phyloP scores from a whole-genome alignment of 805 yeast species.

The Candida lessepsii region DNA sequence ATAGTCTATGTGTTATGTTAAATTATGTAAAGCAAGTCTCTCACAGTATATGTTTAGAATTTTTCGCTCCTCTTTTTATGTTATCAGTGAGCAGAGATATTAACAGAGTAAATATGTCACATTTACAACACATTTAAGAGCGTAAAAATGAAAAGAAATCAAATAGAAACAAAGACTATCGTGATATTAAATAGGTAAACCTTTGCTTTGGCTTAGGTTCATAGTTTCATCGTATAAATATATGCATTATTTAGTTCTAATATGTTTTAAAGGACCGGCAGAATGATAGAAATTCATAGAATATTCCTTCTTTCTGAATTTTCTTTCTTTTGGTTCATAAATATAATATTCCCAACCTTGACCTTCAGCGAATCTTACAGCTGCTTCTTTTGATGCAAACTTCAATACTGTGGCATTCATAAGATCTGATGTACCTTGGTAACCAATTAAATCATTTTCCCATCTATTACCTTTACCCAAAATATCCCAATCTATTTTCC shows the following conservation, averaged over 20 bases:
- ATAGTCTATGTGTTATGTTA: neutral
- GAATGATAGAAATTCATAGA: conserved; percentile 69
- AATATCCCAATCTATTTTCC: conserved; percentile 87
- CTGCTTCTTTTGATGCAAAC: conserved; percentile 74
- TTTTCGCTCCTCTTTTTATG: conserved; percentile 8
- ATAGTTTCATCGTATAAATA: neutral
- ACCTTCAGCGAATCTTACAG: conserved; percentile 73
- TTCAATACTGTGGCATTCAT: conserved; percentile 78
- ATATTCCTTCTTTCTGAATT: conserved; percentile 72
- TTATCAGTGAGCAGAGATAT: conserved; percentile 8
- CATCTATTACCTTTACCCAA: conserved; percentile 75
- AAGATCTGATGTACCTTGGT: conserved; percentile 75
- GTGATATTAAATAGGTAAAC: too few relatives aligned
- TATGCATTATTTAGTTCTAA: conserved; percentile 64
- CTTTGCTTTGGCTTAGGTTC: too few relatives aligned
- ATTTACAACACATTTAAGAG: too few relatives aligned
- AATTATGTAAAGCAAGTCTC: neutral
- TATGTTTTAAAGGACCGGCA: conserved; percentile 70
- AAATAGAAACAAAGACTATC: too few relatives aligned
- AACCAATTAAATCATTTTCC: conserved; percentile 89
- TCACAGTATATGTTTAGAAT: conserved; percentile 1
- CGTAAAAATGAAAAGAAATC: too few relatives aligned
- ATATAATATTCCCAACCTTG: conserved; percentile 85
- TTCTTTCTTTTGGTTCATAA: conserved; percentile 76
- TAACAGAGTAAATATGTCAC: too few relatives aligned